Conservation (phyloP, 441 rosid genomes). For the Melianthus villosus region DNA sequence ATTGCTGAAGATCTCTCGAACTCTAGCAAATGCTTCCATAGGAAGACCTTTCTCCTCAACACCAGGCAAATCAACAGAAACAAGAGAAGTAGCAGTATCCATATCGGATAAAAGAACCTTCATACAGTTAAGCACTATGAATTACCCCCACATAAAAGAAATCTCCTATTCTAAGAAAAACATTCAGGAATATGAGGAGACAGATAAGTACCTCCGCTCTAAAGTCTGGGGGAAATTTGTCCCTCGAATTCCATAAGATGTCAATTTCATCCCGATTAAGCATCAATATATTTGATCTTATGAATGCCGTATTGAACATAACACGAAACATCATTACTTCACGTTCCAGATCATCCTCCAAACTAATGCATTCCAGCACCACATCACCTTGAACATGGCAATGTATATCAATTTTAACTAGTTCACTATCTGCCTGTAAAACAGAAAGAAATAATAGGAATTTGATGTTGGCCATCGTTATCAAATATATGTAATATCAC, state of each 20-base stretch:
- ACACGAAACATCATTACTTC: constrained; percentile 76
- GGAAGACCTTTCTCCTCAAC: constrained; percentile 62
- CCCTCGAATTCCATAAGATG: constrained; percentile 51
- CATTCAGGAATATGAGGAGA: constrained; percentile 4
- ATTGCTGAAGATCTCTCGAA: constrained; percentile 48
- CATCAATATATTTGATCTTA: constrained; percentile 60
- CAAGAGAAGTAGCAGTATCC: constrained; percentile 38
- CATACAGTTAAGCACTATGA: constrained; percentile 20
- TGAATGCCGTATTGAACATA: constrained; percentile 78
- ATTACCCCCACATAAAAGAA: constrained; percentile 6
- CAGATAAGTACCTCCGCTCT: constrained; percentile 50
- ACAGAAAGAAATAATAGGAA: not conserved
- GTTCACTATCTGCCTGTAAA: constrained; percentile 61
- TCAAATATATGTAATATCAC: too few relatives aligned
- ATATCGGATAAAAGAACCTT: constrained; percentile 78
- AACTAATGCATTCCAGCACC: constrained; percentile 63
- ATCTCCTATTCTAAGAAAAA: too few relatives aligned
- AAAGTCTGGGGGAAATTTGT: constrained; percentile 65
- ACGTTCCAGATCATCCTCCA: constrained; percentile 44
- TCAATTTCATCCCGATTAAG: constrained; percentile 71
- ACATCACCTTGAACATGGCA: constrained; percentile 81
- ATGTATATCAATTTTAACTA: constrained; percentile 62
- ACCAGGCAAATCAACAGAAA: constrained; percentile 36
- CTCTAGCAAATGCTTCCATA: constrained; percentile 70
- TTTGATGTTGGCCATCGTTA: too few relatives aligned